Evolutionary conservation across 192 early-diverging fungal species (phyloP).

Genomic region (Globomyces pollinis-pini): DNA sequence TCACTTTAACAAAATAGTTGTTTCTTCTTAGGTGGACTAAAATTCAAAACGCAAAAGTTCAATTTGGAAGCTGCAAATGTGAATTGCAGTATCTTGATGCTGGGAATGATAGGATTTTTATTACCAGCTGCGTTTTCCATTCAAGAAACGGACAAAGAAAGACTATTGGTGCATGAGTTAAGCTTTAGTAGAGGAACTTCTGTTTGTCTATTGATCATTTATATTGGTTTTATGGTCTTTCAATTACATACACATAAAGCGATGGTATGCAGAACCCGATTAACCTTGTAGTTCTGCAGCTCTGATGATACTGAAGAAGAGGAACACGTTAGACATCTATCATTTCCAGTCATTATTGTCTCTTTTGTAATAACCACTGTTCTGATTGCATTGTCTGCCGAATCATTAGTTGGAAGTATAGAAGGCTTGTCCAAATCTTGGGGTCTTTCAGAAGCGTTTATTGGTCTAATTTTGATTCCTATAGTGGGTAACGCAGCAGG

Average conservation of each 20-base stretch:
- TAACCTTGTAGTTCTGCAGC: neutral
- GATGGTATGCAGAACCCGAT: neutral
- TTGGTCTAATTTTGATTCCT: conserved; percentile 84
- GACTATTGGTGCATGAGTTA: neutral
- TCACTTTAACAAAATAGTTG: too few species aligned
- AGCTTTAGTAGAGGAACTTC: neutral
- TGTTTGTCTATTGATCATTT: neutral
- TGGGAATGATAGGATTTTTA: conserved; percentile 19
- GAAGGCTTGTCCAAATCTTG: conserved; percentile 64
- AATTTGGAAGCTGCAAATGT: conserved; percentile 17
- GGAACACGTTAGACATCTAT: conserved; percentile 39
- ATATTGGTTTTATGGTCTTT: conserved; percentile 5
- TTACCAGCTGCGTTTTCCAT: conserved; percentile 1
- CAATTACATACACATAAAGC: neutral
- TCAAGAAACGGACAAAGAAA: neutral
- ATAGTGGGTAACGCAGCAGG: conserved; percentile 76
- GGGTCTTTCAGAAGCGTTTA: conserved; percentile 71
- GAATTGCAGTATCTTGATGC: conserved; percentile 8
- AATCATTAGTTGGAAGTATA: conserved; percentile 76
- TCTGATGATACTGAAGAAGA: conserved; percentile 54
- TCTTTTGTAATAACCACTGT: conserved; percentile 60
- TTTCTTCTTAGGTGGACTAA: conserved; percentile 76
- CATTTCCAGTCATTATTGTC: conserved; percentile 48
- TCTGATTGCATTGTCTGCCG: conserved; percentile 71
- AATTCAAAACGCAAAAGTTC: conserved; percentile 45